A percentile compares a stretch with the other conserved stretches of the same genome.
Evolutionary conservation across 2,329 filamentous ascomycete species (phyloP).

Genomic region (Hansfordia pulvinata): DNA sequence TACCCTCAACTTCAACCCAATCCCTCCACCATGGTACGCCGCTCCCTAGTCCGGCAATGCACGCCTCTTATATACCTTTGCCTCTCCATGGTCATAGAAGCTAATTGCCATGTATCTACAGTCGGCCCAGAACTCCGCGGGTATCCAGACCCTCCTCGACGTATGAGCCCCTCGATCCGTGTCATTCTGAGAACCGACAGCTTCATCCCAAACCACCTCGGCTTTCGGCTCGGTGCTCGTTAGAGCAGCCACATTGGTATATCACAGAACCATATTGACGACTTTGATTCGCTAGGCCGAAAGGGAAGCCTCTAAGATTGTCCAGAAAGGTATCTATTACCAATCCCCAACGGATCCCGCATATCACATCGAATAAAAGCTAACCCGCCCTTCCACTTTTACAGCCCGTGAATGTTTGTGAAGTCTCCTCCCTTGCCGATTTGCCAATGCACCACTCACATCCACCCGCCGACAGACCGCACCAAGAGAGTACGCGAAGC

Average conservation of each 20-base stretch:
- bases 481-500: constrained; percentile 97
- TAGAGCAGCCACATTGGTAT: constrained; percentile 21
- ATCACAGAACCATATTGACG: constrained; percentile 8
- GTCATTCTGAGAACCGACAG: no score
- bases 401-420: constrained; percentile 12
- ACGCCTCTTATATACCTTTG: no score
- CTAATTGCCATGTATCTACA: constrained; percentile 22
- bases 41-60: no score
- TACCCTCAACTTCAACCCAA: no score
- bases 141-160: constrained; percentile 97
- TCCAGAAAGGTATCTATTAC: constrained; percentile 66
- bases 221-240: no score
- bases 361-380: constrained; percentile 5
- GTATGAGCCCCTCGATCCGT: constrained; percentile 59
- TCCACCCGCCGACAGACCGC: constrained; percentile 35
- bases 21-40: no score
- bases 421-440: background rate
- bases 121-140: constrained; percentile 96
- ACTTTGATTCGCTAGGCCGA: no score
- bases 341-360: background rate
- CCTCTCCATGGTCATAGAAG: no score
- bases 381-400: constrained; percentile 9
- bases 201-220: no score
- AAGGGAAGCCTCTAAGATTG: constrained; percentile 97
- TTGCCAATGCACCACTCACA: background rate